Percentiles rank a stretch among this genome's conserved stretches.
Evolutionary conservation across 148 eudicot genomes (phyloP).

Genomic region (Linanthus parryae): DNA sequence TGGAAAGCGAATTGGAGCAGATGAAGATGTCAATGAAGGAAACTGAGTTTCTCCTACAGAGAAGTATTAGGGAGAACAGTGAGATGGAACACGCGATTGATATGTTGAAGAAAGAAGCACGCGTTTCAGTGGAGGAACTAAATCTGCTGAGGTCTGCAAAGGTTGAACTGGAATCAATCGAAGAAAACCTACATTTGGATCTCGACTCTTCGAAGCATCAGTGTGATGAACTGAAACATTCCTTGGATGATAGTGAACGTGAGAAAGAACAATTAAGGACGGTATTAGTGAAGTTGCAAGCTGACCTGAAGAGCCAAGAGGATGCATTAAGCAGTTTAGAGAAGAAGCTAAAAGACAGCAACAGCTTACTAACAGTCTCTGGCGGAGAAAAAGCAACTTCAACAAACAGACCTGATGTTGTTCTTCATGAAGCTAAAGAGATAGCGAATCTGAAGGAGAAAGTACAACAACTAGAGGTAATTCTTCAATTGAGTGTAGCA

Average conservation of each 20-base stretch:
- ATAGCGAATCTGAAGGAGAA: constrained; percentile 48
- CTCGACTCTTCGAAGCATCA: constrained; percentile 40
- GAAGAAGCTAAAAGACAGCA: constrained; percentile 55
- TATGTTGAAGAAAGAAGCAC: constrained; percentile 35
- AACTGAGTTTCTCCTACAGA: constrained; percentile 29
- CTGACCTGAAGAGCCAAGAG: constrained; percentile 57
- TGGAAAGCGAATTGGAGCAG: constrained; percentile 33
- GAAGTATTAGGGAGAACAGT: constrained; percentile 24
- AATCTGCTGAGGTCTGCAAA: constrained; percentile 28
- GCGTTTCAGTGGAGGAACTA: constrained; percentile 38
- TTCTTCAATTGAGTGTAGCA: neutral
- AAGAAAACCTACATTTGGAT: constrained; percentile 39
- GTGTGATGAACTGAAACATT: constrained; percentile 35
- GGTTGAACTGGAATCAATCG: constrained; percentile 41
- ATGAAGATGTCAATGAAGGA: constrained; percentile 36
- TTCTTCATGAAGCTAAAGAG: constrained; percentile 40
- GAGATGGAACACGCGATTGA: constrained; percentile 23
- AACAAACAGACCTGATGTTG: constrained; percentile 19
- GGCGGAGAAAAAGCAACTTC: constrained; percentile 32
- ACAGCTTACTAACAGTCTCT: constrained; percentile 18
- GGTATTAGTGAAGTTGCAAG: constrained; percentile 43
- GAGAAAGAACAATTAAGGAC: constrained; percentile 64
- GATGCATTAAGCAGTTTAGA: constrained; percentile 50
- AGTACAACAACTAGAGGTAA: constrained; percentile 76
- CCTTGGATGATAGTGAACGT: constrained; percentile 42